Base-by-base conservation (phyloP, 495 filamentous ascomycete species). In the Tuber brumale region DNA sequence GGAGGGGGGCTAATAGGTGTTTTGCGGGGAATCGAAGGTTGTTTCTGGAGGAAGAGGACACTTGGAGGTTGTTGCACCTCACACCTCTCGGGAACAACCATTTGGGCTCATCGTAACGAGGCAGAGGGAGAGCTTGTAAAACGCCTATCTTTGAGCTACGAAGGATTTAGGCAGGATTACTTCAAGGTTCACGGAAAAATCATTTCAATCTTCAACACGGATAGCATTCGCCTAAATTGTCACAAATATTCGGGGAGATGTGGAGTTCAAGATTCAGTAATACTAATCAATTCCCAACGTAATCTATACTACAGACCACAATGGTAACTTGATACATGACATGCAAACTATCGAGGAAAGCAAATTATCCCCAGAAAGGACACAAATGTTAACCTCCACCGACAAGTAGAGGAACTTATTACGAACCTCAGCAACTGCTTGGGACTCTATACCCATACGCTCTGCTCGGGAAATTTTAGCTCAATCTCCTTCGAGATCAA, bases 371-470 rank as follows among this genome's bases (percentile, higher is more conserved):
- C 27, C 57, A 66, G 57, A 35, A 66, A 27, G 27, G 57, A 66
- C 31, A 66, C 57, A 66, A 66, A 66, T 66, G 57, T 35, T 66
- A 35, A 66, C 57, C 57, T 12, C 57, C 14, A 66, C 57, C 57
- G n/a, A 27, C 57, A 35, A 66, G 27, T 35, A 35, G 57, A 35
- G 27, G 27, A 35, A 16, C 57, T 66, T 31, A 66, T 66, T 66
- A 66, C 57, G 27, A 35, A 66, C 57, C 57, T 66, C 57, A 66
- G 57, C 57, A 12, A 35, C 57, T 66, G 57, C 57, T 31, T 66
- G 57, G 57, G 57, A 66, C 57, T 66, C 57, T 66, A 66, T 66
- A 66, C 57, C 57, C 57, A 66, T 66, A 66, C 57, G 57, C 57
- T 66, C 57, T 66, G 57, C 57, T 66, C 31, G 57, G 27, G 57